Evolutionary conservation across 805 yeast species (phyloP), one percentile per base, ranked within the genome.

Genomic region (Hanseniaspora pseudoguilliermondii): DNA sequence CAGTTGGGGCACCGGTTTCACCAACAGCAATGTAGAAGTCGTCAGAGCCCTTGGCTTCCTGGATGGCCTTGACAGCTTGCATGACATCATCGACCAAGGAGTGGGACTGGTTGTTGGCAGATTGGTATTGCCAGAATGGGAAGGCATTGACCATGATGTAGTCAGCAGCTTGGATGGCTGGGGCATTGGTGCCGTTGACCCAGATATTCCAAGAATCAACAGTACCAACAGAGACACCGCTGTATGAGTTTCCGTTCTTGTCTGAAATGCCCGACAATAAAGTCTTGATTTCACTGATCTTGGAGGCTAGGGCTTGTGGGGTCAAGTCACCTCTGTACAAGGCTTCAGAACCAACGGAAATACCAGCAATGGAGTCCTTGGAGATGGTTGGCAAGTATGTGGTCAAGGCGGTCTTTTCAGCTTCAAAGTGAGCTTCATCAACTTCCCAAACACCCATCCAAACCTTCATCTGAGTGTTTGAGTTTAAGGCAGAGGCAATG

Each of bases 111-210:
- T 90, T 90, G 50, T 70, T 66, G 79, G 77, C 78, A 62, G 88
- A 78, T 75, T 89, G 97, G 46, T 97, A 97, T 76, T 91, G 97
- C 97, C 97, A 91, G 83, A 90, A 91, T 9, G 97, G 86, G 79
- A 91, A 91, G 51, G 96, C 97, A 69, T 91, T 91, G 66, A 96
- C 95, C 69, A 83, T 85, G 59, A 89, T 81, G 64, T 87, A 75
- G 70, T 91, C 97, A 49, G 95, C 75, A 53, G 88, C 90, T 69
- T 80, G 64, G 67, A 91, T 82, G 57, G 85, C 95, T 27, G 84
- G 79, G 52, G 72, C 64, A 61, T 83, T 75, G 62, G 75, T 80
- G 65, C 84, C 93, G 65, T 87, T 95, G 62, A 89, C 96, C 60
- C 86, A 70, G 60, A 86, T 77, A 71, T 91, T 86, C 97, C 97